A percentile compares a stretch with the other conserved stretches of the same genome.
Conservation (phyloP, 495 filamentous ascomycete genomes). For the Aspergillus baeticus region DNA sequence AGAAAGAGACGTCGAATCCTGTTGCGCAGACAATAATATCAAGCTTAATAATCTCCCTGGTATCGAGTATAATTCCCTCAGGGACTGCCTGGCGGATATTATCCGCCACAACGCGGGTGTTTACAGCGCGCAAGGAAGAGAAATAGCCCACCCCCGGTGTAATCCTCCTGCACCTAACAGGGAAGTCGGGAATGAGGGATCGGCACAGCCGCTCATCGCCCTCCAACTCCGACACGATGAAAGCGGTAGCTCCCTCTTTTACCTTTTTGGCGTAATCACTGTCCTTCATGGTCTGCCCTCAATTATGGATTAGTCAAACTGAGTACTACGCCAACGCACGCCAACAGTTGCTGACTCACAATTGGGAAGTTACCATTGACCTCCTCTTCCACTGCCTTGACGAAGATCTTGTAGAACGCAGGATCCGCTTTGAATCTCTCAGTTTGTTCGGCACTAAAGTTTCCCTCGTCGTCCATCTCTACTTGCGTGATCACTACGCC, state of each 20-base stretch:
- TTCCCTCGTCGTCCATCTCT: conserved; percentile 10
- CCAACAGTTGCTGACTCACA: conserved; percentile 15
- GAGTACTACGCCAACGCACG: background rate
- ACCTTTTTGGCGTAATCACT: background rate
- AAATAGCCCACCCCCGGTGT: too few relatives aligned
- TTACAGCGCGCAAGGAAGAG: too few relatives aligned
- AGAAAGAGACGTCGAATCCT: conserved; percentile 33
- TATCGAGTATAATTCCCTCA: too few relatives aligned
- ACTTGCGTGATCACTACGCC: conserved; percentile 4
- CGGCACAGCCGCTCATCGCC: too few relatives aligned
- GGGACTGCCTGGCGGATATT: too few relatives aligned
- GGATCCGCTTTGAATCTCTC: conserved; percentile 18
- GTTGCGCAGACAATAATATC: conserved; percentile 28
- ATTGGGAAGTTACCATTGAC: conserved; percentile 33
- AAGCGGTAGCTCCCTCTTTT: too few relatives aligned
- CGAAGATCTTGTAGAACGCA: conserved; percentile 25
- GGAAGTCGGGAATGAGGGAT: too few relatives aligned
- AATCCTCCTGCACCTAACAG: too few relatives aligned
- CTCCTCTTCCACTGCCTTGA: conserved; percentile 41
- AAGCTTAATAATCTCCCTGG: background rate
- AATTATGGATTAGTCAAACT: too few relatives aligned
- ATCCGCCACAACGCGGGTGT: too few relatives aligned
- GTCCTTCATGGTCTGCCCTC: too few relatives aligned
- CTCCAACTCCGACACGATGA: too few relatives aligned
- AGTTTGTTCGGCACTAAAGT: conserved; percentile 33